Conservation (phyloP, 2,329 filamentous ascomycete genomes). For the Botrytis deweyae region DNA sequence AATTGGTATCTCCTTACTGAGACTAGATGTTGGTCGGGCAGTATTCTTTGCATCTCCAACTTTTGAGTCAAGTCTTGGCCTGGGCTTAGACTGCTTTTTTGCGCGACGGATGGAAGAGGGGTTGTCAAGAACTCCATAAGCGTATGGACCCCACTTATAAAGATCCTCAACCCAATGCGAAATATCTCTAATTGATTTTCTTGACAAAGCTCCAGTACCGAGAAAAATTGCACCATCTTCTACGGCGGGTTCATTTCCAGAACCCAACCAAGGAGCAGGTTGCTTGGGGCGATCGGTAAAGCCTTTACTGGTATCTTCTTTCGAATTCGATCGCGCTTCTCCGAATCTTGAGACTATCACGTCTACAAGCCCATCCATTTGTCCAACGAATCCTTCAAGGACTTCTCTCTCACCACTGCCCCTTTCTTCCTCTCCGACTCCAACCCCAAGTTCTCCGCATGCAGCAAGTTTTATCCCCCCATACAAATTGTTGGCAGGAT, state of each 20-base stretch:
- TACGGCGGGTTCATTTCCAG: constrained; percentile 62
- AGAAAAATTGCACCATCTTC: constrained; percentile 86
- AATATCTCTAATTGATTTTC: constrained; percentile 68
- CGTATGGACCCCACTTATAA: constrained; percentile 77
- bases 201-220: constrained; percentile 71
- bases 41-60: not conserved
- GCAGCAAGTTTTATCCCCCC: constrained; percentile 84
- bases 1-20: constrained; percentile 8
- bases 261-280: constrained; percentile 67
- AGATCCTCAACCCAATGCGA: constrained; percentile 87
- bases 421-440: constrained; percentile 92
- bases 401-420: constrained; percentile 93
- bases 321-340: constrained; percentile 32
- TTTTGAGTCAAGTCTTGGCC: constrained; percentile 11
- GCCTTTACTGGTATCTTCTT: constrained; percentile 36
- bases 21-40: constrained; percentile 9
- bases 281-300: constrained; percentile 30
- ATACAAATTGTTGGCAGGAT: constrained; percentile 76
- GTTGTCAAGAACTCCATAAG: constrained; percentile 82
- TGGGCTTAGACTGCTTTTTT: constrained; percentile 40
- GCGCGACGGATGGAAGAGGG: constrained; percentile 61
- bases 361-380: constrained; percentile 83
- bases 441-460: constrained; percentile 87
- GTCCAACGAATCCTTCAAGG: constrained; percentile 77
- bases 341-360: constrained; percentile 86